Evolutionary conservation across 371 early-diverging fungal species (phyloP).

Genomic region (Lichtheimia ramosa): DNA sequence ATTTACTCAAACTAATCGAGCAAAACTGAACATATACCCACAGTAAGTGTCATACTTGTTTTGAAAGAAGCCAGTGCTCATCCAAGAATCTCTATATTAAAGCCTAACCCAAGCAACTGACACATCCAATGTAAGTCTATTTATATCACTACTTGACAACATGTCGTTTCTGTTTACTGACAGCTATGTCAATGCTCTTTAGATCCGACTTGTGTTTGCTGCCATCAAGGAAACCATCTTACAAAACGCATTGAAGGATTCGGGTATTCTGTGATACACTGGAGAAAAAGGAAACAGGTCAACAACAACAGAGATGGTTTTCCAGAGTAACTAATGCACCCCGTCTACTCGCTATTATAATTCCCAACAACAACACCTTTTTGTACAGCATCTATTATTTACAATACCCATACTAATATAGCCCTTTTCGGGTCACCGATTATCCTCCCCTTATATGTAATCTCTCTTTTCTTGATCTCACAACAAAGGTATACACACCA

Average conservation of each 20-base stretch:
- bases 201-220: slow-evolving; percentile 69
- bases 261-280: slow-evolving; percentile 57
- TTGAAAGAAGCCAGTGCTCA: not conserved
- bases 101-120: slow-evolving; percentile 83
- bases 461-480: too few relatives aligned
- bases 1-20: slow-evolving; percentile 70
- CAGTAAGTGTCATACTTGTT: slow-evolving; percentile 50
- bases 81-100: slow-evolving; percentile 5
- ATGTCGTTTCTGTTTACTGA: not conserved
- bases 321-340: too few relatives aligned
- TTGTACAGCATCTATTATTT: too few relatives aligned
- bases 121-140: slow-evolving; percentile 69
- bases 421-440: too few relatives aligned
- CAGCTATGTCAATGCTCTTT: not conserved
- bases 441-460: too few relatives aligned
- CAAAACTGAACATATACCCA: slow-evolving; percentile 72
- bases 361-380: too few relatives aligned
- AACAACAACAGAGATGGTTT: too few relatives aligned
- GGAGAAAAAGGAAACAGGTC: not conserved
- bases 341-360: too few relatives aligned
- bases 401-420: too few relatives aligned
- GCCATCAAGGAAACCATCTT: slow-evolving; percentile 80
- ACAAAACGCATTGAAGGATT: slow-evolving; percentile 69
- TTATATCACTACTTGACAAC: not conserved
- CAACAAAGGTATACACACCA: too few relatives aligned